Evolutionary conservation across 2,329 filamentous ascomycete genomes (phyloP).

Genomic region (Fusarium algeriense): DNA sequence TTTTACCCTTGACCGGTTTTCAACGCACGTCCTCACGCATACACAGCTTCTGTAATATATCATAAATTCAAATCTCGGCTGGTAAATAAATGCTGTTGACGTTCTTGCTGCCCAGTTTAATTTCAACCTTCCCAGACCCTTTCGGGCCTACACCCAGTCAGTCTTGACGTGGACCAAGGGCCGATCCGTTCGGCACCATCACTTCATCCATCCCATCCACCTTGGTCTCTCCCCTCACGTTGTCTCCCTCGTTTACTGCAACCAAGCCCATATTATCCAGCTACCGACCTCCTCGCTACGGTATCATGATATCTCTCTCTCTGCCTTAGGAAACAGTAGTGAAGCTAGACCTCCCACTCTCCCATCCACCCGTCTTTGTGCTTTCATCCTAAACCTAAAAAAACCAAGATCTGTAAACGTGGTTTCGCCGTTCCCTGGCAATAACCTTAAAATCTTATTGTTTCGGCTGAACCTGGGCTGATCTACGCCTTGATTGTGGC

Average conservation of each 20-base stretch:
- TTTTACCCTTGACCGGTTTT: background rate
- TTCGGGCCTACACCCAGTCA: conserved; percentile 31
- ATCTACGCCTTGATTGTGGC: conserved; percentile 37
- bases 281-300: background rate
- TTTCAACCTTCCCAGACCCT: conserved; percentile 24
- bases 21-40: background rate
- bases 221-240: conserved; percentile 17
- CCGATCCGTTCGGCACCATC: conserved; percentile 45
- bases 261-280: conserved; percentile 10
- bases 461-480: conserved; percentile 42
- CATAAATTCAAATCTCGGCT: conserved; percentile 26
- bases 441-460: conserved; percentile 43
- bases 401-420: conserved; percentile 34
- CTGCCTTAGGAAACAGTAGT: conserved; percentile 26
- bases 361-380: background rate
- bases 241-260: conserved; percentile 18
- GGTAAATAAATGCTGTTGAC: conserved; percentile 2
- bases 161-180: conserved; percentile 47
- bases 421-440: conserved; percentile 34
- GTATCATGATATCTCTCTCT: conserved; percentile 18
- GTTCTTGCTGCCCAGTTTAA: conserved; percentile 38
- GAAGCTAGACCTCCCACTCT: conserved; percentile 10
- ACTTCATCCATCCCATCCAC: conserved; percentile 2
- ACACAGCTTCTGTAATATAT: conserved; percentile 20
- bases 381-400: conserved; percentile 1